Evolutionary conservation across 495 filamentous ascomycete species (phyloP).

Genomic region (Penicillium coffeae): DNA sequence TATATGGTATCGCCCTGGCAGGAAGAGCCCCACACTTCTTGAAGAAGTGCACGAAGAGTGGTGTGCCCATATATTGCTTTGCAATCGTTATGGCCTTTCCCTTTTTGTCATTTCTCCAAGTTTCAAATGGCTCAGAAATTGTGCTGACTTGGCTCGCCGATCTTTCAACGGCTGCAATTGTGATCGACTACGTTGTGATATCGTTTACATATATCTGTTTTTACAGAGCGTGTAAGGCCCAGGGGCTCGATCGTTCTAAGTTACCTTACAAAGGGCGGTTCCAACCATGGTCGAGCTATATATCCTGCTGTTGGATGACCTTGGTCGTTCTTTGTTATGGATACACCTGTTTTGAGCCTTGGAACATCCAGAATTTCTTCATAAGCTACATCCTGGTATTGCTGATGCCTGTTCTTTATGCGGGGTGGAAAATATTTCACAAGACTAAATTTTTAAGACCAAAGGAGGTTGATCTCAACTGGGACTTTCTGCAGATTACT

Average conservation of each 20-base stretch:
- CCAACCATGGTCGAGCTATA: constrained; percentile 56
- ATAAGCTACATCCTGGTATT: too few species aligned
- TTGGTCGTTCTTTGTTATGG: constrained; percentile 50
- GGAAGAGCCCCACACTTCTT: constrained; percentile 62
- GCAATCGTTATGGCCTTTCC: constrained; percentile 46
- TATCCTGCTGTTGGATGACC: constrained; percentile 43
- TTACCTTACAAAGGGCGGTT: constrained; percentile 55
- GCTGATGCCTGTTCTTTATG: too few species aligned
- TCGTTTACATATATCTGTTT: constrained; percentile 58
- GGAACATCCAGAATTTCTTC: constrained; percentile 48
- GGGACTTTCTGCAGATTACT: too few species aligned
- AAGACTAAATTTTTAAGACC: too few species aligned
- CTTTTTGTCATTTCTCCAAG: constrained; percentile 37
- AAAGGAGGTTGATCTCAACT: too few species aligned
- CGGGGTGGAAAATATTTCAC: too few species aligned
- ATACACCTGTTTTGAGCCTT: constrained; percentile 51
- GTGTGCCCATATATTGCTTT: constrained; percentile 50
- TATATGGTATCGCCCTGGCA: constrained; percentile 70
- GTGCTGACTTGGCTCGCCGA: constrained; percentile 37
- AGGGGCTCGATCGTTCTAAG: constrained; percentile 51
- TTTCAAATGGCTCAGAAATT: constrained; percentile 26
- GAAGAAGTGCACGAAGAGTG: constrained; percentile 40
- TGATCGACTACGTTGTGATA: constrained; percentile 55
- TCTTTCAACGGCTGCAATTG: constrained; percentile 34
- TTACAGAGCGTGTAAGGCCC: constrained; percentile 54